A percentile compares a stretch with the other conserved stretches of the same genome.
Evolutionary conservation across 2,329 filamentous ascomycete species (phyloP).

Genomic region (Seiridium cupressi): DNA sequence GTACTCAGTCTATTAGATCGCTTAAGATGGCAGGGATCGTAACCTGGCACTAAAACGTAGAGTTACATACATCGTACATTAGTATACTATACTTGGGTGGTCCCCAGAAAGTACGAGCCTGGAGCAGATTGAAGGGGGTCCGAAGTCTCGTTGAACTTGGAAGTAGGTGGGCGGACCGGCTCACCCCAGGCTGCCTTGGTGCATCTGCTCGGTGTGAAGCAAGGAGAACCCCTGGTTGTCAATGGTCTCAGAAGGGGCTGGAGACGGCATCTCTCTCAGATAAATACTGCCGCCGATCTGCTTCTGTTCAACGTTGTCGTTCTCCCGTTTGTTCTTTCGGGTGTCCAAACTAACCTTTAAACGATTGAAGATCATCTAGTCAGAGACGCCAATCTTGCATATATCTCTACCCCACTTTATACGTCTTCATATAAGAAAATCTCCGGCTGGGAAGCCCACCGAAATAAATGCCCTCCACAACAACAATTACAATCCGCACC

Average conservation of each 20-base stretch:
- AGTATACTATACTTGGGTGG: too few relatives aligned
- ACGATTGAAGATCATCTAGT: too few relatives aligned
- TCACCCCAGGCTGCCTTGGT: neutral
- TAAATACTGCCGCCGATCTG: neutral
- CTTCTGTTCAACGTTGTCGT: too few relatives aligned
- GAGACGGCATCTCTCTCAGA: neutral
- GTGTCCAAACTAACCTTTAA: too few relatives aligned
- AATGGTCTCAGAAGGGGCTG: neutral
- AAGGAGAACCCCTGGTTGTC: neutral
- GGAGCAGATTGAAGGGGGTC: too few relatives aligned
- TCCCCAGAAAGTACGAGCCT: too few relatives aligned
- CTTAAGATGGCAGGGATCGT: slow-evolving; percentile 2
- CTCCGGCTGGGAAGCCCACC: neutral
- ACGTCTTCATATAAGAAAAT: too few relatives aligned
- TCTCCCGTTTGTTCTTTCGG: too few relatives aligned
- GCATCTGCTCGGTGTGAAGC: neutral
- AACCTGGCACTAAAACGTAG: neutral
- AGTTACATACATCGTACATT: too few relatives aligned
- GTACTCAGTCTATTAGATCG: slow-evolving; percentile 8
- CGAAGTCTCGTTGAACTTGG: too few relatives aligned
- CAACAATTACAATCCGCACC: slow-evolving; percentile 12
- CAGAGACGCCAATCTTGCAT: too few relatives aligned
- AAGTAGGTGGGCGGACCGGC: neutral
- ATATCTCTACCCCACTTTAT: too few relatives aligned
- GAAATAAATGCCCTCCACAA: slow-evolving; percentile 13